A percentile compares a stretch with the other conserved stretches of the same genome.
Evolutionary conservation across 371 early-diverging fungal genomes (phyloP).

Genomic region (Apophysomyces elegans): DNA sequence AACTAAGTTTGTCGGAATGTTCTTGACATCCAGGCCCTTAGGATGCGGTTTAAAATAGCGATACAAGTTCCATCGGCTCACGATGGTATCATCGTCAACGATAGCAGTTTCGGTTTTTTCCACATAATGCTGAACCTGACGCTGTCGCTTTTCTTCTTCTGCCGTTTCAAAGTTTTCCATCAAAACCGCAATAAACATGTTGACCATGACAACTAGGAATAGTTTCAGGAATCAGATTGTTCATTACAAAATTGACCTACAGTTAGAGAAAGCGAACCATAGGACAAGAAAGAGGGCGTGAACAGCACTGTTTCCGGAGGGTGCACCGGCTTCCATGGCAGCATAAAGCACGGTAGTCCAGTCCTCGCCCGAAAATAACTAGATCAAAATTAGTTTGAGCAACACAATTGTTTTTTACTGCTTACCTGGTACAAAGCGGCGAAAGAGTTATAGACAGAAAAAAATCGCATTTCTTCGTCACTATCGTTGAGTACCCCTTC

Average conservation of each 20-base stretch:
- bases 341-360: slow-evolving; percentile 68
- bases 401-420: not conserved
- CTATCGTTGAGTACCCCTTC: slow-evolving; percentile 51
- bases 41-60: slow-evolving; percentile 59
- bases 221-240: not conserved
- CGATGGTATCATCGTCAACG: slow-evolving; percentile 43
- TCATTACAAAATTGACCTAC: slow-evolving; percentile 28
- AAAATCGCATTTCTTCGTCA: slow-evolving; percentile 60
- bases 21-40: slow-evolving; percentile 47
- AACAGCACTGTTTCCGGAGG: slow-evolving; percentile 44
- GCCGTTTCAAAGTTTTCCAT: slow-evolving; percentile 73
- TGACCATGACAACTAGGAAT: slow-evolving; percentile 56
- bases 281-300: slow-evolving; percentile 61
- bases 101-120: slow-evolving; percentile 35
- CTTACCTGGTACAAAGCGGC: slow-evolving; percentile 62
- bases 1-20: slow-evolving; percentile 44
- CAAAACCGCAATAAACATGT: slow-evolving; percentile 68
- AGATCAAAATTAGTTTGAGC: slow-evolving; percentile 1
- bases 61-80: slow-evolving; percentile 56
- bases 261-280: slow-evolving; percentile 70
- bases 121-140: slow-evolving; percentile 57
- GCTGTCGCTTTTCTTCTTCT: slow-evolving; percentile 60
- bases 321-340: slow-evolving; percentile 51
- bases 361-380: slow-evolving; percentile 73
- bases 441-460: slow-evolving; percentile 67